Base-by-base conservation (phyloP, 257 asterid genomes). In the Solanum paucissectum region DNA sequence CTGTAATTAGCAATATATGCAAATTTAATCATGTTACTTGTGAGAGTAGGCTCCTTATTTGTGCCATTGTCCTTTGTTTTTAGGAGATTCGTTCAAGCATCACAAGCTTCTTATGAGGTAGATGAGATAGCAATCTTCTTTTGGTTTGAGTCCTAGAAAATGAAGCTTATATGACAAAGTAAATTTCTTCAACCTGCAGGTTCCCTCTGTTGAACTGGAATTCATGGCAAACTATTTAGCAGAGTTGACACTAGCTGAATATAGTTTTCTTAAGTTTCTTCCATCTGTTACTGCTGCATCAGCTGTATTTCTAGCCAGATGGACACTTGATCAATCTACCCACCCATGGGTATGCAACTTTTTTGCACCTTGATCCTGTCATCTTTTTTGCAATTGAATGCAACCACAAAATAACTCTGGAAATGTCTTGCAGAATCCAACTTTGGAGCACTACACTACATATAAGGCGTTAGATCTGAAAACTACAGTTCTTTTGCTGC, bases 31-130 rank as follows among this genome's bases (percentile, higher is more conserved):
- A 82, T 82, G 71, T 49, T 49, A 20, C 71, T 49, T 32, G 32
- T 82, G 86, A 81, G 71, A 82, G 32, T 6, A 82, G 25, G 44
- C 66, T 89, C 90, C 66, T 84, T 58, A 46, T 77, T 87, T 77
- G 52, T 76, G 62, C 25, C 75, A 68, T 66, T 23, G 66, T 83
- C 29, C 89, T 36, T 73, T 86, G 37, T 88, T 69, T 86, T n/a
- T 88, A 97, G 99, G 98, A 93, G 99, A 93, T 98, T 94, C 91
- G 90, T 96, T 91, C 99, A 95, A 93, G 99, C 99, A 89, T 99
- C 99, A 83, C 99, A 96, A 86, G 93, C 89, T 89, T 95, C 95
- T 86, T 95, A 91, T 68, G 87, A 94, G 97, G 99, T 98, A 91
- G 86, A 55, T 60, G 37, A 88, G 81, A 25, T 83, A 82, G 36